Evolutionary conservation across 2,329 filamentous ascomycete genomes (phyloP).

Genomic region (Alternaria triticimaculans): DNA sequence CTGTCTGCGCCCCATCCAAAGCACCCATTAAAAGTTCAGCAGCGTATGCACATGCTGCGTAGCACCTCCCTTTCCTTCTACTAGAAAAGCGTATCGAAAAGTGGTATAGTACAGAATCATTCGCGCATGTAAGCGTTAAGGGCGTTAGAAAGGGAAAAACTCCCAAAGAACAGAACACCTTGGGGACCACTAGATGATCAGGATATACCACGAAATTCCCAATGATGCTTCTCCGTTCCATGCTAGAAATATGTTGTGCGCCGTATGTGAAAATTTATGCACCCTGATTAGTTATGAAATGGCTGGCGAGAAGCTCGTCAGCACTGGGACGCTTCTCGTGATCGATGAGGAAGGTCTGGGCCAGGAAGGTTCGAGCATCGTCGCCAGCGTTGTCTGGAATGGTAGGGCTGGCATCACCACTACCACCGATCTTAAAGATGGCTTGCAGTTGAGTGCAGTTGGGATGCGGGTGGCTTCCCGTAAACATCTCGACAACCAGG

Average conservation of each 20-base stretch:
- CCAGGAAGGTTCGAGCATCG: conserved; percentile 83
- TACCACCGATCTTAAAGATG: conserved; percentile 94
- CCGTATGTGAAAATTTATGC: conserved; percentile 25
- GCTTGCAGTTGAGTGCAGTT: conserved; percentile 97
- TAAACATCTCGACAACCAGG: conserved; percentile 99
- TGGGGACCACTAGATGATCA: conserved; percentile 1
- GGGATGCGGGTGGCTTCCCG: conserved; percentile 92
- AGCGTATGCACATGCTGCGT: background rate
- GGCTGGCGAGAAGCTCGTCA: conserved; percentile 84
- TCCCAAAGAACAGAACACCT: background rate
- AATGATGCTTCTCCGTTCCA: conserved; percentile 12
- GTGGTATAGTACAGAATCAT: conserved; percentile 27
- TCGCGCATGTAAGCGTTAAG: conserved; percentile 18
- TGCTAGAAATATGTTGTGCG: conserved; percentile 12
- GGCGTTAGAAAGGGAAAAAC: conserved; percentile 7
- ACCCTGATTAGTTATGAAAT: conserved; percentile 76
- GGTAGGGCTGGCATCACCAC: conserved; percentile 82
- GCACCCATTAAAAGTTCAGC: conserved; percentile 2
- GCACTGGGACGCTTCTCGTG: conserved; percentile 91
- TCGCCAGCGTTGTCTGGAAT: conserved; percentile 85
- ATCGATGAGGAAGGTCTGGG: conserved; percentile 92
- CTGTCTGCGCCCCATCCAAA: background rate
- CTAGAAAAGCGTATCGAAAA: conserved; percentile 7
- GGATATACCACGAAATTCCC: background rate
- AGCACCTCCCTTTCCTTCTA: background rate